These are phyloP conservation scores for Protomyces inundatus DNA, from an alignment of 1,139 yeast species.

Conservation along the genomic window DNA sequence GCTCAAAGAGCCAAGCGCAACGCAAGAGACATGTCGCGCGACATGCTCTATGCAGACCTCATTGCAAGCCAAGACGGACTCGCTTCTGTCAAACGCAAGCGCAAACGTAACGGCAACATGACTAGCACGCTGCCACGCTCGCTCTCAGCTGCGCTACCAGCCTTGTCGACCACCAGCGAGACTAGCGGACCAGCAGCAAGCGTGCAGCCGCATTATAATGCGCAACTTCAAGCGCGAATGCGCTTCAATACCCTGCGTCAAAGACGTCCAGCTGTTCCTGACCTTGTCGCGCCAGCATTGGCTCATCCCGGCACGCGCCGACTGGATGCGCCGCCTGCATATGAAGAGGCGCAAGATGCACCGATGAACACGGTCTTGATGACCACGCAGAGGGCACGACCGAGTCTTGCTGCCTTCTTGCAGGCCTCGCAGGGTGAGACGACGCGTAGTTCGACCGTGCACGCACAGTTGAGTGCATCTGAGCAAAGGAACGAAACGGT, in stretches of 20 bases:
- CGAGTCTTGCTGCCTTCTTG: too few species aligned
- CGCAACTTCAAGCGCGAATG: background rate
- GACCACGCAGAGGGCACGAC: too few species aligned
- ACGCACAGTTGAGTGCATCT: too few species aligned
- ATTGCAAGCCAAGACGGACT: background rate
- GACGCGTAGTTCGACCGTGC: too few species aligned
- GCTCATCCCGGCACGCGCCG: too few species aligned
- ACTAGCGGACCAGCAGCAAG: background rate
- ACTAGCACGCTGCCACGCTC: too few species aligned
- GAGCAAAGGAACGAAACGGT: background rate
- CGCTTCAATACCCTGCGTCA: background rate
- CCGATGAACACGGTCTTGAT: too few species aligned
- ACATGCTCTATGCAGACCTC: background rate
- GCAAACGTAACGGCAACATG: background rate
- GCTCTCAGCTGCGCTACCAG: background rate
- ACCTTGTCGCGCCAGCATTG: too few species aligned
- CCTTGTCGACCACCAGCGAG: background rate
- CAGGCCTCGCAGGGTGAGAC: too few species aligned
- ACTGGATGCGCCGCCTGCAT: too few species aligned
- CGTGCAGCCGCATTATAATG: background rate
- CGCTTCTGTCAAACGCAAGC: background rate
- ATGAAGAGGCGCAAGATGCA: too few species aligned
- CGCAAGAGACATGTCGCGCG: background rate
- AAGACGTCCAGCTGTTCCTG: too few species aligned
- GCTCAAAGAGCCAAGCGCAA: background rate